phyloP scores from a whole-genome alignment of 108 stramenopile species.

The Cyclotella baltica region DNA sequence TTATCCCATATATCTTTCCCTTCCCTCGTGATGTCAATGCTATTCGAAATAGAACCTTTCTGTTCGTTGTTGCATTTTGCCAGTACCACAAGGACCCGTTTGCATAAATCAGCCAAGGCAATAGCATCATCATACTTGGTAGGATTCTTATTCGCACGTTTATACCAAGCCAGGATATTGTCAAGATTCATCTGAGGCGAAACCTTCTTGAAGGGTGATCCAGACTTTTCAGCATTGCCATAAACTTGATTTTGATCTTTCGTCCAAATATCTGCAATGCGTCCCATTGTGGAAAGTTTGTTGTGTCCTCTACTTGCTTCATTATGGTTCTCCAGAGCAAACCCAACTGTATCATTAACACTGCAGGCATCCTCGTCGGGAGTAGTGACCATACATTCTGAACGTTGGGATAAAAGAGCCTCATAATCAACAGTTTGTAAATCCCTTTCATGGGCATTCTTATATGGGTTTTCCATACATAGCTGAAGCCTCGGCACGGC shows the following conservation, averaged over 20 bases:
- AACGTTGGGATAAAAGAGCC: constrained; percentile 1
- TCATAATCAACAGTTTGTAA: constrained; percentile 21
- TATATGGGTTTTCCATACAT: constrained; percentile 31
- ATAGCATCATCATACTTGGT: constrained; percentile 30
- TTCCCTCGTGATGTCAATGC: constrained; percentile 24
- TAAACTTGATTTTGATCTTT: neutral
- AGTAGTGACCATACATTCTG: neutral
- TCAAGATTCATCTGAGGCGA: constrained; percentile 18
- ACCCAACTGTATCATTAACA: neutral
- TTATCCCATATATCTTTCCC: constrained; percentile 38
- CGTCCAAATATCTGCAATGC: constrained; percentile 52
- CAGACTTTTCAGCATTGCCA: neutral
- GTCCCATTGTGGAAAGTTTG: constrained; percentile 51
- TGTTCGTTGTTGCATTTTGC: constrained; percentile 16
- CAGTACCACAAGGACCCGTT: constrained; percentile 27
- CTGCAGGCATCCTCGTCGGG: neutral
- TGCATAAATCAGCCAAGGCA: constrained; percentile 33
- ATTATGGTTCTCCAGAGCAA: no score
- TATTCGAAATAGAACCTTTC: neutral
- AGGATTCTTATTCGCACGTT: constrained; percentile 34
- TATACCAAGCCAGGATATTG: constrained; percentile 48
- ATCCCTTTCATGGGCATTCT: neutral
- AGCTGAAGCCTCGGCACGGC: constrained; percentile 4
- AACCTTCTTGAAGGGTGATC: neutral
- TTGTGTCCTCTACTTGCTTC: neutral